Base-by-base conservation (phyloP, 192 early-diverging fungal genomes). In the Podila verticillata region DNA sequence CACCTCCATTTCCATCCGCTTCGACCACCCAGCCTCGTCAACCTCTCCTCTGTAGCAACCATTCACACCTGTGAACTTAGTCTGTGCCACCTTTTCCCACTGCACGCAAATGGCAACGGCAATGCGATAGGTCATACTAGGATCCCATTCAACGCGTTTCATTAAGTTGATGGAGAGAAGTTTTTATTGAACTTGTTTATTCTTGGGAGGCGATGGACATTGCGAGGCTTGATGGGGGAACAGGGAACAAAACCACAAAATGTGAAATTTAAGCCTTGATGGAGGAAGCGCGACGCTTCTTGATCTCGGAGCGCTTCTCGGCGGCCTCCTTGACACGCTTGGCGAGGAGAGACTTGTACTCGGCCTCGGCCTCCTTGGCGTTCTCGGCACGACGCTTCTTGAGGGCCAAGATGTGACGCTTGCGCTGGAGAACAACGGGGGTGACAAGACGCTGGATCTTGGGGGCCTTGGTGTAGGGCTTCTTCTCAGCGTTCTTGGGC, bases 361-460 rank as follows among this genome's bases (percentile, higher is more conserved):
- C 91, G 61, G 59, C 68, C 64, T 79, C 84, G 58, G 67, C 48
- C 48, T 93, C 93, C 82, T 87, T 89, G 68, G 92, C 88, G 79
- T 89, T 88, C 75, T 91, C 90, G 65, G 88, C 84, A 77, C 89
- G 89, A 86, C 89, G 87, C 75, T 86, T 87, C 93, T 98, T 97
- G 83, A 94, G 83, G 83, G 96, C 91, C 57, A 85, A 73, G 65
- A 89, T 87, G 83, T 92, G 92, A 81, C 96, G 91, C 91, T 96
- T 95, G 57, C 95, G 93, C 89, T 97, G 96, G 72, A 97, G 89
- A 57, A 93, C 95, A 77, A 93, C 85, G 79, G 96, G 96, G 69
- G 96, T 98, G 68, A 98, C 95, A 72, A 98, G 89, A 75, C 96
- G 93, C 87, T 98, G 96, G 91, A 98, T 97, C 87, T 95, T 95